These are phyloP conservation scores for Avena sativa DNA, from an alignment of 176 grass and related monocot genomes.

Conservation along the genomic window DNA sequence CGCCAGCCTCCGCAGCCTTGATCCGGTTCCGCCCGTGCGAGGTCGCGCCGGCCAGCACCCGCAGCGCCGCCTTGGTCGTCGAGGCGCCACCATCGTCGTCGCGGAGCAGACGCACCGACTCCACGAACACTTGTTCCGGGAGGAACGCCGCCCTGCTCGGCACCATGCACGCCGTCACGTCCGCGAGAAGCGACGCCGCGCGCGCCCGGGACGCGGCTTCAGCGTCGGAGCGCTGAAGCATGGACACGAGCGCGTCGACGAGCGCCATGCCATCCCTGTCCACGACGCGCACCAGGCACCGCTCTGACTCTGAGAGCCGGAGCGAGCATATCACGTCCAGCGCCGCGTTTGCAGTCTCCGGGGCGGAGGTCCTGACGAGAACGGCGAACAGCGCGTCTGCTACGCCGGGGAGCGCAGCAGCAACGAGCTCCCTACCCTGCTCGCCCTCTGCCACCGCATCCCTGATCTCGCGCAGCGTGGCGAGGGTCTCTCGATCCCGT, in stretches of 20 bases:
- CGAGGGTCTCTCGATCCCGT: not conserved
- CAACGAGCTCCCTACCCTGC: slow-evolving; percentile 41
- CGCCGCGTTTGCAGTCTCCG: slow-evolving; percentile 29
- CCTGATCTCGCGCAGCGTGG: slow-evolving; percentile 51
- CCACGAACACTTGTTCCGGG: slow-evolving; percentile 47
- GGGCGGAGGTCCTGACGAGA: not conserved
- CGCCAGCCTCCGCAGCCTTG: slow-evolving; percentile 67
- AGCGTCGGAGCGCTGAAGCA: slow-evolving; percentile 42
- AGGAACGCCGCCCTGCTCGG: slow-evolving; percentile 34
- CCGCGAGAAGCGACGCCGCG: slow-evolving; percentile 51
- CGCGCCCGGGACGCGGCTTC: slow-evolving; percentile 45
- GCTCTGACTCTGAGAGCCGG: slow-evolving; percentile 34
- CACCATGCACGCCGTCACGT: slow-evolving; percentile 40
- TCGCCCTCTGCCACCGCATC: slow-evolving; percentile 52
- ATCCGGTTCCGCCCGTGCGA: slow-evolving; percentile 62
- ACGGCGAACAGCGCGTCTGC: slow-evolving; percentile 22
- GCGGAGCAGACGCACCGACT: slow-evolving; percentile 47
- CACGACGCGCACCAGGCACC: slow-evolving; percentile 29
- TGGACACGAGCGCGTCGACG: slow-evolving; percentile 44
- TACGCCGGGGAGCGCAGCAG: slow-evolving; percentile 29
- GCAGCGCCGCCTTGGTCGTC: slow-evolving; percentile 58
- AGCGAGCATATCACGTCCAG: slow-evolving; percentile 58
- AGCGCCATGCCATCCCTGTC: slow-evolving; percentile 40
- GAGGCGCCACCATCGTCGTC: not conserved
- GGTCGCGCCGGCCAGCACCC: slow-evolving; percentile 38